These are phyloP conservation scores for Lentinula guzmanii DNA, from an alignment of 768 basidiomycete species.

Conservation along the genomic window DNA sequence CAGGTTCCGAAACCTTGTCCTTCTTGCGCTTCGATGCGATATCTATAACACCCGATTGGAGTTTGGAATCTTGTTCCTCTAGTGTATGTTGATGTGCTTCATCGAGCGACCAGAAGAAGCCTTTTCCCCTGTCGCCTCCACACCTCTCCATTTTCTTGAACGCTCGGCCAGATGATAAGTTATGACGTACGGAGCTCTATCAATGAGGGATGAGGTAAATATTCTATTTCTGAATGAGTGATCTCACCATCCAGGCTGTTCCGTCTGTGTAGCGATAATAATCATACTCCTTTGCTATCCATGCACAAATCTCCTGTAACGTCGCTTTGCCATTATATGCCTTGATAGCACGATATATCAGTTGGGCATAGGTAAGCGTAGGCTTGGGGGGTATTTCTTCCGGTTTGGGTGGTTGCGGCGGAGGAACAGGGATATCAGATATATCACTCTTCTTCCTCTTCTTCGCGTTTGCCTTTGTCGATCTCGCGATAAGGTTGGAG, in stretches of 20 bases:
- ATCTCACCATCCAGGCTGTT: slow-evolving; percentile 82
- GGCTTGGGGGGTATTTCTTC: slow-evolving; percentile 87
- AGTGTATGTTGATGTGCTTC: slow-evolving; percentile 61
- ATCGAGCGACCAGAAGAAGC: slow-evolving; percentile 91
- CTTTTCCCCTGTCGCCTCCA: slow-evolving; percentile 83
- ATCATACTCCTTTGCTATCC: slow-evolving; percentile 85
- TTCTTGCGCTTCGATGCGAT: slow-evolving; percentile 44
- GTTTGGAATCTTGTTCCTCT: slow-evolving; percentile 56
- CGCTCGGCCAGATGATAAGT: slow-evolving; percentile 86
- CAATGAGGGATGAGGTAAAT: slow-evolving; percentile 8
- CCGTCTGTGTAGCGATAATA: slow-evolving; percentile 86
- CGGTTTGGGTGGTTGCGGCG: slow-evolving; percentile 42
- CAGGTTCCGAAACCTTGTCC: slow-evolving; percentile 56
- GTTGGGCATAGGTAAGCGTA: slow-evolving; percentile 82
- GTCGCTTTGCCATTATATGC: slow-evolving; percentile 81
- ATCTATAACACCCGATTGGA: slow-evolving; percentile 28
- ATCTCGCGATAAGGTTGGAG: slow-evolving; percentile 51
- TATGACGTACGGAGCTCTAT: slow-evolving; percentile 93
- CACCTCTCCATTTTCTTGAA: slow-evolving; percentile 89
- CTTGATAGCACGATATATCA: slow-evolving; percentile 87
- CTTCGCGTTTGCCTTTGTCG: slow-evolving; percentile 35
- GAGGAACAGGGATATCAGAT: slow-evolving; percentile 21
- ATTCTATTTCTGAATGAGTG: slow-evolving; percentile 4
- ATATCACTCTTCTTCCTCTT: slow-evolving; percentile 67
- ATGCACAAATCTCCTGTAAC: slow-evolving; percentile 84